Evolutionary conservation across 306 rosid species (phyloP), one percentile per base, ranked within the genome.

Genomic region (Hippophae rhamnoides): DNA sequence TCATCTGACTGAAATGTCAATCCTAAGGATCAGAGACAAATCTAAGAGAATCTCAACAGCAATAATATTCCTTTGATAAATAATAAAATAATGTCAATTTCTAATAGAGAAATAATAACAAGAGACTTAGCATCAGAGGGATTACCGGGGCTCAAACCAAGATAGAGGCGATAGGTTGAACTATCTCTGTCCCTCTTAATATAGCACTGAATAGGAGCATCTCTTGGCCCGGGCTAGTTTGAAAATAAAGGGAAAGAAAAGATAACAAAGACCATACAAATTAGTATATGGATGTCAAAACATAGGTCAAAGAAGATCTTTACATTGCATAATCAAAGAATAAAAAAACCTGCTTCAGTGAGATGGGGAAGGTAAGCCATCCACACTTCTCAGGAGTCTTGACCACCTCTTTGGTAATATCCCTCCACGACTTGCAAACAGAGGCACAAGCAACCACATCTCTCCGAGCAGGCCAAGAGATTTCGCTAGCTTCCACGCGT

Each of bases 61-160:
- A 11, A 0, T 59, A 18, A 18, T 13, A 13, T 46, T 46, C 50
- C 50, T 9, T 5, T 46, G 13, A 0, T 3, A 13, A 46, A 46
- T 46, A 9, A 10, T 11, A 43, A 64, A 25, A 57, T 46, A 52
- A n/a, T 49, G 49, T 60, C 14, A 5, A 49, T 14, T 13, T 49
- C 23, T 27, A 38, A 44, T 44, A 10, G 51, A 55, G 10, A 57
- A 47, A 50, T 49, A 41, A 43, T 6, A 44, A 50, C 18, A 25
- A 66, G 58, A 69, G 44, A 71, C 38, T 31, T 31, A 4, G 62
- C 7, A 67, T 56, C 46, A 18, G 31, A 56, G 56, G 54, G 18
- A 42, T 84, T 90, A 90, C 98, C 96, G 11, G 98, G 98, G 71
- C 92, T 85, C 7, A 83, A 69, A 70, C 98, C 98, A 48, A 90